A percentile compares a stretch with the other conserved stretches of the same genome.
These are phyloP conservation scores for Penicillium silybi DNA, from an alignment of 495 filamentous ascomycete genomes.

Conservation along the genomic window DNA sequence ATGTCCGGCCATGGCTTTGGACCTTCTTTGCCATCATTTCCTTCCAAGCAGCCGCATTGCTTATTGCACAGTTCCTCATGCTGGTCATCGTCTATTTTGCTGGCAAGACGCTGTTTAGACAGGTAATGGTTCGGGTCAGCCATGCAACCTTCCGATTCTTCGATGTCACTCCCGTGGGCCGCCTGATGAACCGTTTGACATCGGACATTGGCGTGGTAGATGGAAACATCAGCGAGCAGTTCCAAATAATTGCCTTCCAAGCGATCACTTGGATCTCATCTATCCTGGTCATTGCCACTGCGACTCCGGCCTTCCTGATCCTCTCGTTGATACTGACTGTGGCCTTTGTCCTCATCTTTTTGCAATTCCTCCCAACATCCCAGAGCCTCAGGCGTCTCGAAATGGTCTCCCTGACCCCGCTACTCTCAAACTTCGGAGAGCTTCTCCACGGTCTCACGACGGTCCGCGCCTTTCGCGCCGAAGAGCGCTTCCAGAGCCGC, in stretches of 20 bases:
- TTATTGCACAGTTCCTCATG: conserved; percentile 56
- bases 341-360: conserved; percentile 64
- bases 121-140: conserved; percentile 64
- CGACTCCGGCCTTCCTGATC: conserved; percentile 69
- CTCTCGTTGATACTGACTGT: conserved; percentile 61
- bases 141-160: conserved; percentile 83
- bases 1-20: conserved; percentile 71
- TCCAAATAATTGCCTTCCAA: conserved; percentile 61
- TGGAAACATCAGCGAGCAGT: conserved; percentile 67
- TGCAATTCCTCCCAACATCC: conserved; percentile 73
- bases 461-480: conserved; percentile 69
- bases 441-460: conserved; percentile 75
- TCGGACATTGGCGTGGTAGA: conserved; percentile 82
- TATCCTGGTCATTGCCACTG: conserved; percentile 67
- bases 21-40: conserved; percentile 60
- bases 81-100: conserved; percentile 69
- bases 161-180: conserved; percentile 77
- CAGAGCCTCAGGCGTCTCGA: conserved; percentile 77
- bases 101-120: conserved; percentile 65
- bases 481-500: conserved; percentile 68
- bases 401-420: conserved; percentile 75
- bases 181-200: conserved; percentile 82
- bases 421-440: conserved; percentile 83
- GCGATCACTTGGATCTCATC: conserved; percentile 67
- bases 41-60: conserved; percentile 50